Conservation (phyloP, 164 flowering plant species). For the Brasenia schreberi region DNA sequence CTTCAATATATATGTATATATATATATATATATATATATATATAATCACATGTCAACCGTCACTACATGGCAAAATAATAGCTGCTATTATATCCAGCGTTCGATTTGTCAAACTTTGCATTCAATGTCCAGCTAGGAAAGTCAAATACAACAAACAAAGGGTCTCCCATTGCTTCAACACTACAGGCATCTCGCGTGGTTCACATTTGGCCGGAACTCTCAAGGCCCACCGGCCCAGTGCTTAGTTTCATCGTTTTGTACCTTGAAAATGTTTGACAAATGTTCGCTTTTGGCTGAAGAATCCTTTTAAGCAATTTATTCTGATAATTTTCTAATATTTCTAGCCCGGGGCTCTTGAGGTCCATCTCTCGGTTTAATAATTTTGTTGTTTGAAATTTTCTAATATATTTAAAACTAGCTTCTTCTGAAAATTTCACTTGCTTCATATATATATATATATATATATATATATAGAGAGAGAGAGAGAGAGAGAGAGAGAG, state of each 20-base stretch:
- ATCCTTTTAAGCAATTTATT: too few species aligned
- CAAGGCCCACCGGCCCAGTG: background rate
- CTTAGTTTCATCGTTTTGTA: background rate
- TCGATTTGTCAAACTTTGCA: background rate
- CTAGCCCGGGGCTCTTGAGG: too few species aligned
- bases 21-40: too few species aligned
- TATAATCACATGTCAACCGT: background rate
- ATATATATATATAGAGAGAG: too few species aligned
- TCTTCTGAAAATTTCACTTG: too few species aligned
- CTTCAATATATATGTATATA: background rate
- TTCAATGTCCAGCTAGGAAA: background rate
- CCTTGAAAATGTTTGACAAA: background rate
- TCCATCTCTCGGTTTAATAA: too few species aligned
- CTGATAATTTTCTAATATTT: too few species aligned
- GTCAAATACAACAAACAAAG: background rate
- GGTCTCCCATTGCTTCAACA: background rate
- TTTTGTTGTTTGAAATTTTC: too few species aligned
- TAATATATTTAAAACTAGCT: too few species aligned
- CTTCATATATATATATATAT: too few species aligned
- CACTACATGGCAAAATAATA: background rate
- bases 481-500: too few species aligned
- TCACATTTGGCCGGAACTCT: background rate
- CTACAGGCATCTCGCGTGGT: background rate
- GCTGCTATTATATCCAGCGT: background rate
- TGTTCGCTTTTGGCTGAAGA: background rate